Evolutionary conservation across 768 basidiomycete species (phyloP).

Genomic region (Kwoniella pini): DNA sequence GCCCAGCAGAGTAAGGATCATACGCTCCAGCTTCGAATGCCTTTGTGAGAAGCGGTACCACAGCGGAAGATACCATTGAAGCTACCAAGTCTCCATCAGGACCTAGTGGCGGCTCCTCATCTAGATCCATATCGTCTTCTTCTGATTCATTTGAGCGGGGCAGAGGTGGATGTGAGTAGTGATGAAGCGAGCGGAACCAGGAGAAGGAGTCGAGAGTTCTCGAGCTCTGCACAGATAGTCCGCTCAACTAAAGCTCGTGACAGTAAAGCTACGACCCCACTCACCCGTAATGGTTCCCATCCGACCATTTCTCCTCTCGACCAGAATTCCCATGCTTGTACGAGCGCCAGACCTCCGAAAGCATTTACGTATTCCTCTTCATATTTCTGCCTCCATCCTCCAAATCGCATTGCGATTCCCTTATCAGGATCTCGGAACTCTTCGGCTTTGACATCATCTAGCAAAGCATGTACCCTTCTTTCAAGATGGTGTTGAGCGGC

Average conservation of each 20-base stretch:
- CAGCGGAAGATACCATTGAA: conserved; percentile 79
- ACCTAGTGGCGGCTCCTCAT: conserved; percentile 65
- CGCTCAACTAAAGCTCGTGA: too few species aligned
- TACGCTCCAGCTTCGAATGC: conserved; percentile 76
- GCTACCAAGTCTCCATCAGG: conserved; percentile 85
- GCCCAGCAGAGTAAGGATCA: conserved; percentile 72
- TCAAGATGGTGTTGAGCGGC: conserved; percentile 64
- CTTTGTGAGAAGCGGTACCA: conserved; percentile 73
- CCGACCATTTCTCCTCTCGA: conserved; percentile 78
- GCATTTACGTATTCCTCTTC: conserved; percentile 81
- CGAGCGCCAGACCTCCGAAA: conserved; percentile 82
- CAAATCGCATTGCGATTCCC: conserved; percentile 67
- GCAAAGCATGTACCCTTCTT: conserved; percentile 61
- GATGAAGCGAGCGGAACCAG: conserved; percentile 78
- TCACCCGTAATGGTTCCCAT: conserved; percentile 83
- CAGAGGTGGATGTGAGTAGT: conserved; percentile 61
- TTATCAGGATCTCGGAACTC: conserved; percentile 79
- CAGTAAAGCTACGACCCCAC: too few species aligned
- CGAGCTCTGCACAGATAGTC: too few species aligned
- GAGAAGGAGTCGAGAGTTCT: conserved; percentile 68
- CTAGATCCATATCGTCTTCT: conserved; percentile 51
- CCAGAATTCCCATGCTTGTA: conserved; percentile 94
- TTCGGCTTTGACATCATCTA: conserved; percentile 77
- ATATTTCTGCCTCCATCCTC: conserved; percentile 73
- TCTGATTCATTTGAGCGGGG: conserved; percentile 32